These are phyloP conservation scores for Leccinum incarnatum DNA, from an alignment of 768 basidiomycete genomes.

Conservation along the genomic window DNA sequence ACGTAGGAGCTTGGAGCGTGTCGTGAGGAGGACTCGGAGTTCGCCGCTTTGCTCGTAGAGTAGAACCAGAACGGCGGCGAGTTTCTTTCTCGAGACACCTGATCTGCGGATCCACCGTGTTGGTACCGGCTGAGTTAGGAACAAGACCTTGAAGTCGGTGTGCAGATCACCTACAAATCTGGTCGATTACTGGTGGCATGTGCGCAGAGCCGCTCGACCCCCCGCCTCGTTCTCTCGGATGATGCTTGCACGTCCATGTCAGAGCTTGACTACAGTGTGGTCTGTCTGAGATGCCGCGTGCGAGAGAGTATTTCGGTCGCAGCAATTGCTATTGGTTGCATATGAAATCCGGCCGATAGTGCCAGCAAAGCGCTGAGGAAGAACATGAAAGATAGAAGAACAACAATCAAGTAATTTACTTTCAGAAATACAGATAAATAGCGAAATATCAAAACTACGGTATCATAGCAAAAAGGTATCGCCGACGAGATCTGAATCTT, in stretches of 20 bases:
- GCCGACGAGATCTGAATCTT: not conserved
- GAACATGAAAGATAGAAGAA: not conserved
- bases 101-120: conserved; percentile 24
- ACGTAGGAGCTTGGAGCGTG: conserved; percentile 71
- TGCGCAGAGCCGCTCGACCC: conserved; percentile 41
- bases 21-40: conserved; percentile 79
- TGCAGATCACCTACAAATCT: conserved; percentile 49
- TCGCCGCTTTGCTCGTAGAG: conserved; percentile 69
- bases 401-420: conserved; percentile 5
- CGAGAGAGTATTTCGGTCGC: not conserved
- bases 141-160: not conserved
- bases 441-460: not conserved
- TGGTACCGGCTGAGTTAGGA: not conserved
- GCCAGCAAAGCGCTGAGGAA: not conserved
- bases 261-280: not conserved
- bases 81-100: conserved; percentile 38
- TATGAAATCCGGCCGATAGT: not conserved
- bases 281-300: not conserved
- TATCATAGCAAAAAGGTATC: conserved; percentile 8
- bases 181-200: conserved; percentile 28
- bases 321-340: not conserved
- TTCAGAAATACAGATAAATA: conserved; percentile 24
- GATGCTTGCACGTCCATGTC: conserved; percentile 13
- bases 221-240: conserved; percentile 21
- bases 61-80: conserved; percentile 77